Evolutionary conservation across 805 yeast species (phyloP).

Genomic region (Candida argentea): DNA sequence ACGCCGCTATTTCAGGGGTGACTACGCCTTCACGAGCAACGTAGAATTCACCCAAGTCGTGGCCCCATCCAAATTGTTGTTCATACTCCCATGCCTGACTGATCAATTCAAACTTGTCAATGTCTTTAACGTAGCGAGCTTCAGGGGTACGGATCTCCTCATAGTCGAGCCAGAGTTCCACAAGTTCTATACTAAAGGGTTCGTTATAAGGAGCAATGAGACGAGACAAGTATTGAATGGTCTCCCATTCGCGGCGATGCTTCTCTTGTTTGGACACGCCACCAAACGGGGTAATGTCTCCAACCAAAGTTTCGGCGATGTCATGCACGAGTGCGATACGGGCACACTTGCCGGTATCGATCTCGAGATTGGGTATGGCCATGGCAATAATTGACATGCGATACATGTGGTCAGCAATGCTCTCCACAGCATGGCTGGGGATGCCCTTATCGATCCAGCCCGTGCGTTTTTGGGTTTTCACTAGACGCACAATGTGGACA

Average conservation of each 20-base stretch:
- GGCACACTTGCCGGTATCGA: constrained; percentile 61
- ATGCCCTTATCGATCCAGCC: constrained; percentile 79
- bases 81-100: constrained; percentile 82
- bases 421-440: constrained; percentile 45
- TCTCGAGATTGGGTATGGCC: constrained; percentile 45
- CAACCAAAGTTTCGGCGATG: constrained; percentile 88
- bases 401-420: constrained; percentile 93
- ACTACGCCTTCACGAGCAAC: constrained; percentile 51
- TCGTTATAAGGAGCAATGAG: constrained; percentile 58
- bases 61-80: constrained; percentile 44
- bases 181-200: constrained; percentile 51
- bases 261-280: constrained; percentile 67
- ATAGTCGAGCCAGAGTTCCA: constrained; percentile 77
- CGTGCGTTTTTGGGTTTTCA: constrained; percentile 77
- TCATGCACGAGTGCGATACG: constrained; percentile 88
- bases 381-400: constrained; percentile 80
- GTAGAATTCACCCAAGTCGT: constrained; percentile 63
- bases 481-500: constrained; percentile 54
- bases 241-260: constrained; percentile 65
- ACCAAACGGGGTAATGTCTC: constrained; percentile 82
- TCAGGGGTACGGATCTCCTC: constrained; percentile 75
- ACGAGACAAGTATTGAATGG: constrained; percentile 57
- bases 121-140: constrained; percentile 85
- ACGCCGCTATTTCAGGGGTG: constrained; percentile 56
- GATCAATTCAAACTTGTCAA: constrained; percentile 84